Conservation (phyloP, 2,329 filamentous ascomycete genomes). For the Colletotrichum magnum region DNA sequence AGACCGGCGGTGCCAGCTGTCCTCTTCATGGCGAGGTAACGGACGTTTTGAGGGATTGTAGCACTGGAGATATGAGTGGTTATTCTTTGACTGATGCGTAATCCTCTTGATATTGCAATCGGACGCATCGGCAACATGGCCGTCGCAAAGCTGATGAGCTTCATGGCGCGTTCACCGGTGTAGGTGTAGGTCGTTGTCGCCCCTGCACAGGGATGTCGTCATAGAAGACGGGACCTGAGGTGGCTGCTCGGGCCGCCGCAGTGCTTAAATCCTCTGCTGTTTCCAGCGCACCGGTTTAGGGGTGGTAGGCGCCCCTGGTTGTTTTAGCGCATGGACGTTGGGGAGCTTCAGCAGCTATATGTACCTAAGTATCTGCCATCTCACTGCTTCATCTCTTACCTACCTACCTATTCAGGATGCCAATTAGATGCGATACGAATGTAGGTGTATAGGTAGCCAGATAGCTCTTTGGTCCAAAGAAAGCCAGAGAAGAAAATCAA, state of each 20-base stretch:
- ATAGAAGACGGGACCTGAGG: background rate
- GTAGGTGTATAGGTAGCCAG: no score
- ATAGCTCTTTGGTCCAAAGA: no score
- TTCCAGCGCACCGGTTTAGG: background rate
- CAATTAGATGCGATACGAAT: no score
- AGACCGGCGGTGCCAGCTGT: constrained; percentile 17
- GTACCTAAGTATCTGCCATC: no score
- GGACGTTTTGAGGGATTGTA: background rate
- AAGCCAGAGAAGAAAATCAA: no score
- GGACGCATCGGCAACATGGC: background rate
- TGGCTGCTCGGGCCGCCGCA: background rate
- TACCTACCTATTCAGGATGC: no score
- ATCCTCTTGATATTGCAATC: background rate
- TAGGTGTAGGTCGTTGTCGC: background rate
- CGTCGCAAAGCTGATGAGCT: background rate
- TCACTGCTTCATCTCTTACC: no score
- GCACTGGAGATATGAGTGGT: background rate
- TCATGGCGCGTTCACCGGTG: background rate
- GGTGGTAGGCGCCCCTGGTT: background rate
- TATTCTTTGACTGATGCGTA: background rate
- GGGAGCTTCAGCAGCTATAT: no score
- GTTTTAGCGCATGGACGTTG: no score
- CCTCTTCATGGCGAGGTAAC: constrained; percentile 28
- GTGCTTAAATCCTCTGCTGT: background rate
- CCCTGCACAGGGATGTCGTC: background rate